A percentile compares a stretch with the other conserved stretches of the same genome.
Evolutionary conservation across 2,329 filamentous ascomycete genomes (phyloP).

Genomic region (Microsporum audouinii): DNA sequence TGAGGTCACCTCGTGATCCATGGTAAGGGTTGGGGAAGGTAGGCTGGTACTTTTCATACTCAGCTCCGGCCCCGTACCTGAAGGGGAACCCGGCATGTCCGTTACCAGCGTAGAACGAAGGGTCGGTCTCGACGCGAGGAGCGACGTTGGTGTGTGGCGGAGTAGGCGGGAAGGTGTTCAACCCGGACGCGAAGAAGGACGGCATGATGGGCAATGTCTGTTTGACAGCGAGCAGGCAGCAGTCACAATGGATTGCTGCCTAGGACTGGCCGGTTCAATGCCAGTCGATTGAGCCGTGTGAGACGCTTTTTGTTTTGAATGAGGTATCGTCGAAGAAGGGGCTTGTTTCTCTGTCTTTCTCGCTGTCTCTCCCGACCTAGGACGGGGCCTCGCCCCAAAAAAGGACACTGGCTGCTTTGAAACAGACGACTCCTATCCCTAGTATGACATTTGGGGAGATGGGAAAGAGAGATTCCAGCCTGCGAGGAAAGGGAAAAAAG

Average conservation of each 20-base stretch:
- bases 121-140: slow-evolving; percentile 29
- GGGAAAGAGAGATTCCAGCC: slow-evolving; percentile 3
- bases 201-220: slow-evolving; percentile 27
- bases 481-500: neutral
- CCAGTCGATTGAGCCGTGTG: slow-evolving; percentile 10
- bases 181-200: slow-evolving; percentile 32
- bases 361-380: neutral
- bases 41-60: slow-evolving; percentile 38
- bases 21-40: slow-evolving; percentile 16
- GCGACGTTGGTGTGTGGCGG: slow-evolving; percentile 31
- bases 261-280: neutral
- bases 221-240: slow-evolving; percentile 8
- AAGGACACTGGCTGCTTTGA: neutral
- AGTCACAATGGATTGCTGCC: slow-evolving; percentile 18
- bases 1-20: neutral
- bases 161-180: slow-evolving; percentile 33
- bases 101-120: slow-evolving; percentile 29
- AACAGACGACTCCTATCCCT: neutral
- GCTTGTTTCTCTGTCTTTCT: neutral
- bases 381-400: neutral
- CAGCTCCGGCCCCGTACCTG: slow-evolving; percentile 35
- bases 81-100: slow-evolving; percentile 23
- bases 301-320: slow-evolving; percentile 6
- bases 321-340: neutral
- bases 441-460: neutral